Percentiles rank a stretch among this genome's conserved stretches.
phyloP scores from a whole-genome alignment of 495 filamentous ascomycete species.

The Darksidea phi region DNA sequence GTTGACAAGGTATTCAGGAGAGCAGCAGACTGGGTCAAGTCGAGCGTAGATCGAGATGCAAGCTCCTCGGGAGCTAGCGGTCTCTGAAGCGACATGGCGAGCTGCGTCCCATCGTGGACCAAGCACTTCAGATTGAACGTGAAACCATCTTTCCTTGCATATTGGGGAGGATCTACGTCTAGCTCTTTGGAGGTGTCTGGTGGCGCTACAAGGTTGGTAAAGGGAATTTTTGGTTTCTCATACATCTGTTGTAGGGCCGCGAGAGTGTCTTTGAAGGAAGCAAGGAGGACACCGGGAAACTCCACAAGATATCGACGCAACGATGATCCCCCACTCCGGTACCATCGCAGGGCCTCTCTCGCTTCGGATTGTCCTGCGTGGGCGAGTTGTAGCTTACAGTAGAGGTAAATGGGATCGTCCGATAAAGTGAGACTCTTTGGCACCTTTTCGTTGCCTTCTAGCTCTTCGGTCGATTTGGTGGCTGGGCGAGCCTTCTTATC shows the following conservation, averaged over 20 bases:
- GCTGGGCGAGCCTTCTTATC: constrained; percentile 8
- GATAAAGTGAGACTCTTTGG: not conserved
- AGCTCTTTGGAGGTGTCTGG: not conserved
- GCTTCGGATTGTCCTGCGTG: not conserved
- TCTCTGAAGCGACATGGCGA: not conserved
- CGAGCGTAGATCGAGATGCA: constrained; percentile 46
- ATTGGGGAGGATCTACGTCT: constrained; percentile 53
- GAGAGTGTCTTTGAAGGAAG: constrained; percentile 67
- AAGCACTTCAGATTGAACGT: constrained; percentile 21
- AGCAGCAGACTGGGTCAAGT: constrained; percentile 58
- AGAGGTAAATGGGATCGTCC: not conserved
- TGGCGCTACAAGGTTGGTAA: constrained; percentile 59
- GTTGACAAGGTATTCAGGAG: constrained; percentile 57
- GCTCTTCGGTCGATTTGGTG: constrained; percentile 25
- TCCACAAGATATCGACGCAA: constrained; percentile 55
- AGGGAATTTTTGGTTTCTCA: constrained; percentile 53
- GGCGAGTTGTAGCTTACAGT: not conserved
- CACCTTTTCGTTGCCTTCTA: constrained; percentile 12
- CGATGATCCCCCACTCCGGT: not conserved
- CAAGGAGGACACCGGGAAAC: constrained; percentile 67
- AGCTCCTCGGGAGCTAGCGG: constrained; percentile 11
- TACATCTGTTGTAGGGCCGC: constrained; percentile 61
- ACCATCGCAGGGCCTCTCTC: not conserved
- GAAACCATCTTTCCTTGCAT: constrained; percentile 48
- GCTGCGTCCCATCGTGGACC: not conserved